Conservation (phyloP, 1,284 basidiomycete species). For the Coniophora puteana region DNA sequence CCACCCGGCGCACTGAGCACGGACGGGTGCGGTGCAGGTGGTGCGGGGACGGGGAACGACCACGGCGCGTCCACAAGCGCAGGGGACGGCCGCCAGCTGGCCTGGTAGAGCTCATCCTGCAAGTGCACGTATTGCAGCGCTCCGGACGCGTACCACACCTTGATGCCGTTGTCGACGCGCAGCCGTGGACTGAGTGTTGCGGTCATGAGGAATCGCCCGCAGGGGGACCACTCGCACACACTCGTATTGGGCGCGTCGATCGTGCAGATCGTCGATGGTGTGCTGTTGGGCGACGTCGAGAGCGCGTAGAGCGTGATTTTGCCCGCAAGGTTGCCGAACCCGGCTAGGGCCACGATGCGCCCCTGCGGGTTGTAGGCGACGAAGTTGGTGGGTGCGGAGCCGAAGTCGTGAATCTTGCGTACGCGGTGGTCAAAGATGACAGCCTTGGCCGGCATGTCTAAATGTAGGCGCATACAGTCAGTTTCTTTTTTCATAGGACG, state of each 20-base stretch:
- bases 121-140: slow-evolving; percentile 77
- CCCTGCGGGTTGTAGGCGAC: slow-evolving; percentile 95
- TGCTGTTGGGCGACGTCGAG: no score
- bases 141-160: slow-evolving; percentile 93
- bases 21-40: slow-evolving; percentile 72
- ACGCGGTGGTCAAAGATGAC: slow-evolving; percentile 91
- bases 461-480: slow-evolving; percentile 4
- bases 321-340: slow-evolving; percentile 95
- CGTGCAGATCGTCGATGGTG: slow-evolving; percentile 78
- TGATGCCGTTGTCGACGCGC: slow-evolving; percentile 96
- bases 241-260: slow-evolving; percentile 94
- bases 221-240: slow-evolving; percentile 93
- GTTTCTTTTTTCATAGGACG: not conserved
- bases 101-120: slow-evolving; percentile 86
- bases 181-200: slow-evolving; percentile 92
- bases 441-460: slow-evolving; percentile 94
- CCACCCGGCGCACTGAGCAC: slow-evolving; percentile 26
- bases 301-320: slow-evolving; percentile 84
- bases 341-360: slow-evolving; percentile 81
- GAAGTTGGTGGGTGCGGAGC: slow-evolving; percentile 86
- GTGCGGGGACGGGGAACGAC: slow-evolving; percentile 73
- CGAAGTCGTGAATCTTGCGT: slow-evolving; percentile 88
- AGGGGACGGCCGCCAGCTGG: slow-evolving; percentile 77
- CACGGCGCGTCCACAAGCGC: slow-evolving; percentile 63
- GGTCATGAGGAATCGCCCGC: slow-evolving; percentile 90